These are phyloP conservation scores for Abrus pulchellus DNA, from an alignment of 306 rosid species.

Conservation along the genomic window DNA sequence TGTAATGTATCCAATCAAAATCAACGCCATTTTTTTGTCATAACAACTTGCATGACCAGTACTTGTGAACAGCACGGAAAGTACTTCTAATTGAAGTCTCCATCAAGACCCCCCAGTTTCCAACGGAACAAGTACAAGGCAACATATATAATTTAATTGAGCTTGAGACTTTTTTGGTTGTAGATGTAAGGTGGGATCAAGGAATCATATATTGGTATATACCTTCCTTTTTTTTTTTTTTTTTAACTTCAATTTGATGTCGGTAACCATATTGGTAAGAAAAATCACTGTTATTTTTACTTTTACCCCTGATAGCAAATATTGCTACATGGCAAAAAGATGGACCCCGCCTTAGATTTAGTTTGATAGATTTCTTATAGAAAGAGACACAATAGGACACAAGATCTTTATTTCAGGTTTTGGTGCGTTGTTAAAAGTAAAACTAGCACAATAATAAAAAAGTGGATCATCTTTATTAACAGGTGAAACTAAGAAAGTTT, in stretches of 20 bases:
- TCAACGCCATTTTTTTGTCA: constrained; percentile 9
- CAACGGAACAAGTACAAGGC: neutral
- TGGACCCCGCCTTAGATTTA: neutral
- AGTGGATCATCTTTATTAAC: neutral
- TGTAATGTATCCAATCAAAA: constrained; percentile 1
- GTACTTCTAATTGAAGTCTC: constrained; percentile 36
- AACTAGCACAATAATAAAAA: neutral
- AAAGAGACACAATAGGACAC: no score
- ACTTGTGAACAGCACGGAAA: constrained; percentile 34
- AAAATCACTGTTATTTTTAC: neutral
- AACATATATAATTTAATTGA: constrained; percentile 34
- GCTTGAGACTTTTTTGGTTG: neutral
- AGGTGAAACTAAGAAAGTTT: neutral
- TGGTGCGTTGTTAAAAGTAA: neutral
- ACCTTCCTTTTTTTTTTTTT: constrained; percentile 17
- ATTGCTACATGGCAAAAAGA: neutral
- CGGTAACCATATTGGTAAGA: neutral
- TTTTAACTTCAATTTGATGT: neutral
- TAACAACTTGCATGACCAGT: constrained; percentile 26
- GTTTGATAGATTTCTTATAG: neutral
- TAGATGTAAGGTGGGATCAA: neutral
- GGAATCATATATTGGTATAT: constrained; percentile 3
- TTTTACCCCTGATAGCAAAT: neutral
- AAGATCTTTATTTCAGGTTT: neutral
- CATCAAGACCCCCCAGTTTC: neutral